phyloP scores from a whole-genome alignment of 2,329 filamentous ascomycete genomes.

The Pyrenophora graminea region DNA sequence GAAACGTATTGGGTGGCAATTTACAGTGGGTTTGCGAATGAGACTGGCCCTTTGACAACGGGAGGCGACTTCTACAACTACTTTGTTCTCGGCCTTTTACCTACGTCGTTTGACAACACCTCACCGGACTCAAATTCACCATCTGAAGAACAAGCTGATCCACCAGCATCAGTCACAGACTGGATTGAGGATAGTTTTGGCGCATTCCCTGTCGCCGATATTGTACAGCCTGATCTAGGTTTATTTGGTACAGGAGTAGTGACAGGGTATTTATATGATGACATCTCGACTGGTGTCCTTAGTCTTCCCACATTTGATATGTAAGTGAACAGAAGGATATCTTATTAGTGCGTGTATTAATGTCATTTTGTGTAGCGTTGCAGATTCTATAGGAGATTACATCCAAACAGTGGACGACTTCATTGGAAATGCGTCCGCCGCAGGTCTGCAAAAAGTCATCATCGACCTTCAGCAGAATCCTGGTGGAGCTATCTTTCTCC shows the following conservation, averaged over 20 bases:
- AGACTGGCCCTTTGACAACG: constrained; percentile 42
- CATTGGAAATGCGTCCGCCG: constrained; percentile 49
- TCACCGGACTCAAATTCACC: neutral
- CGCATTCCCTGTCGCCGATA: constrained; percentile 31
- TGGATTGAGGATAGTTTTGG: constrained; percentile 23
- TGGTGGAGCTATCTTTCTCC: constrained; percentile 53
- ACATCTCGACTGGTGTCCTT: constrained; percentile 48
- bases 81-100: constrained; percentile 46
- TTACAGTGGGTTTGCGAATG: constrained; percentile 22
- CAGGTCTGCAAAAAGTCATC: constrained; percentile 59
- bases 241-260: constrained; percentile 30
- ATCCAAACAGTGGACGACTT: constrained; percentile 45
- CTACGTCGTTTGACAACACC: constrained; percentile 7
- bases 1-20: constrained; percentile 26
- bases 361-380: too few relatives aligned
- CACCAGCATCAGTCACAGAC: neutral
- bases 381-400: constrained; percentile 8
- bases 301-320: constrained; percentile 47
- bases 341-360: too few relatives aligned
- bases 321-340: neutral
- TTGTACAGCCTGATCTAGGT: constrained; percentile 25
- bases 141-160: neutral
- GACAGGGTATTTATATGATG: constrained; percentile 50
- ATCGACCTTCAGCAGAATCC: constrained; percentile 65
- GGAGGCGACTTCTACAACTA: constrained; percentile 53